Base-by-base conservation (phyloP, 2,329 filamentous ascomycete species). In the Sporothrix phasma region DNA sequence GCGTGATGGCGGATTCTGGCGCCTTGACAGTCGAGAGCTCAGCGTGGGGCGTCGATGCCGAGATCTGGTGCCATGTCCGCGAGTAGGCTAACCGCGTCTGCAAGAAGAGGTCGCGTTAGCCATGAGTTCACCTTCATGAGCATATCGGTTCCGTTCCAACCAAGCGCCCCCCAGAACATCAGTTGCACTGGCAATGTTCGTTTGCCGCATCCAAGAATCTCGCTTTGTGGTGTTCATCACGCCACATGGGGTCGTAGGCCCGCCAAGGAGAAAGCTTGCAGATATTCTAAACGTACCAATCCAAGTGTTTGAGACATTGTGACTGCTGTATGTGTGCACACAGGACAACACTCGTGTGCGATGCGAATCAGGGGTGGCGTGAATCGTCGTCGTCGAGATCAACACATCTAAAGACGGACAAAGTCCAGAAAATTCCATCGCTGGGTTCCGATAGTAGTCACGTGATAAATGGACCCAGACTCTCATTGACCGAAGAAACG, bases 51-150 rank as follows among this genome's bases (percentile, higher is more conserved):
- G 80, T 81, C 72, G 78, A 90, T 77, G 81, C 94, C 75, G 82
- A 97, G 76, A 86, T 74, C 68, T 89, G 86, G 78, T 99, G 94
- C 94, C 95, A 99, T 79, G 88, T 86, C 72, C 95, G 88, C 53
- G 92, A 92, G 82, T 97, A 99, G 79, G 94, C 93, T 69, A 99
- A 88, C 74, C 90, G 90, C 67, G 94, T 97, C 92, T 97, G 71
- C 61, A 15, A 37, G 1, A 24, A 2, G 10, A 3, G 3, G 10
- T 46, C 4, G 37, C 26, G 45, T 61, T 47, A 61, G 59, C n/a
- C 1, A 39, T 24, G 13, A 8, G 11, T 17, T 3, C 10, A 39
- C 22, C 13, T 1, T 22, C 6, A n/a, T n/a, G 19, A 22, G 10
- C 7, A 6, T 7, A 10, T 8, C 11, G 10, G 4, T 17, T 24